phyloP scores from a whole-genome alignment of 2,329 filamentous ascomycete genomes.

The Colletotrichum camelliae region DNA sequence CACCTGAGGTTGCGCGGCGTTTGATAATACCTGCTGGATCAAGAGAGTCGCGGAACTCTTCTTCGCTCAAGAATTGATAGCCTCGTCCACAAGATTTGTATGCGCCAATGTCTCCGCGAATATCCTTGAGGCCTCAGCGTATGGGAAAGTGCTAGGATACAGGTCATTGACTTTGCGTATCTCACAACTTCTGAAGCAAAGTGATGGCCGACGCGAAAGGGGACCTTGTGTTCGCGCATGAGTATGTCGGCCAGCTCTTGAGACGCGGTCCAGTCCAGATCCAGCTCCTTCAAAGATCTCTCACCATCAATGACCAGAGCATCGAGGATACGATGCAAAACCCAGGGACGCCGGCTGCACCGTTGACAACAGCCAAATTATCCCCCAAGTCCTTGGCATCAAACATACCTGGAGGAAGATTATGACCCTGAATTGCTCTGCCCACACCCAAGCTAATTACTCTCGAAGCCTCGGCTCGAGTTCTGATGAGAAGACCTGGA shows the following conservation, averaged over 20 bases:
- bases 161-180: background rate
- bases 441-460: background rate
- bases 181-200: conserved; percentile 16
- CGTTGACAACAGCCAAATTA: conserved; percentile 1
- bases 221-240: conserved; percentile 6
- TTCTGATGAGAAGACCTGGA: background rate
- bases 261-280: conserved; percentile 15
- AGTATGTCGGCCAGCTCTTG: conserved; percentile 12
- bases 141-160: conserved; percentile 2
- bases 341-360: background rate
- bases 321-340: background rate
- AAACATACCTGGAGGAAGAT: conserved; percentile 7
- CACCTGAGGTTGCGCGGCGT: conserved; percentile 2
- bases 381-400: conserved; percentile 6
- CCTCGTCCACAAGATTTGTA: background rate
- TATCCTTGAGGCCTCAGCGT: background rate
- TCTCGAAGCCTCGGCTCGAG: background rate
- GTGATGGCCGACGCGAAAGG: conserved; percentile 16
- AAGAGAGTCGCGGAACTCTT: background rate
- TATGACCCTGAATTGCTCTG: conserved; percentile 11
- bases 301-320: background rate
- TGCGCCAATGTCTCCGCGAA: background rate
- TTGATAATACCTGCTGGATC: conserved; percentile 6
- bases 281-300: conserved; percentile 3
- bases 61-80: background rate